Base-by-base conservation (phyloP, 139 green algal genomes). In the Penium margaritaceum region DNA sequence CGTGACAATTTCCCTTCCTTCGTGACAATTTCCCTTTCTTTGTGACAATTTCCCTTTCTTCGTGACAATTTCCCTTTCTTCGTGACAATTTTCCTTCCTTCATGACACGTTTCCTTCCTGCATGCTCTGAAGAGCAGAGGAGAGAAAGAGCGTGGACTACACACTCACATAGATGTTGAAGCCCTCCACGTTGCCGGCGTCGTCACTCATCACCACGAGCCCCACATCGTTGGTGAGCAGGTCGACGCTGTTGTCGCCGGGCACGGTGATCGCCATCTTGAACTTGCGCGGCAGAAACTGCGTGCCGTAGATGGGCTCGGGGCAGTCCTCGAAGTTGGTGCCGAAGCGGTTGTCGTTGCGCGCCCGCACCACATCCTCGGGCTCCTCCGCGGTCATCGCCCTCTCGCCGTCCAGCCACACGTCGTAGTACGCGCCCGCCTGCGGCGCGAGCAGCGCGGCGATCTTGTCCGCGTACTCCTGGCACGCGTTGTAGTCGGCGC, bases 351-450 rank as follows among this genome's bases (percentile, higher is more conserved):
- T 98, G 86, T 87, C 81, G 5, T 53, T 72, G 15, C 51, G 51
- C 12, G 63, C 82, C 58, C 66, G 38, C 19, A 39, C 80, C 27
- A 88, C 83, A n/a, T 86, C 77, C 15, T 82, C 78, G 21, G 81
- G 61, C 51, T 19, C 51, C 75, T 88, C 78, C 30, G 51, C 51
- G 6, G 51, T 29, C 51, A 60, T n/a, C 51, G 30, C 96, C 87
- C 97, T 97, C 88, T 98, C 94, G 39, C 94, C 95, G 71, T 99
- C 94, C 6, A 99, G 91, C 95, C 95, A 99, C 30, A 99, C 87
- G 75, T 99, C 95, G 75, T 99, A 99, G 85, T 99, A 99, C 2
- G 93, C 90, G 33, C 95, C 95, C 5, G 84, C 90, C 86, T 99
- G 95, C 73, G 80, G 94, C 78, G 80, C 88, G 76, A 89, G 83